A percentile compares a stretch with the other conserved stretches of the same genome.
These are phyloP conservation scores for Lagerstroemia speciosa DNA, from an alignment of 345 rosid species.

Conservation along the genomic window DNA sequence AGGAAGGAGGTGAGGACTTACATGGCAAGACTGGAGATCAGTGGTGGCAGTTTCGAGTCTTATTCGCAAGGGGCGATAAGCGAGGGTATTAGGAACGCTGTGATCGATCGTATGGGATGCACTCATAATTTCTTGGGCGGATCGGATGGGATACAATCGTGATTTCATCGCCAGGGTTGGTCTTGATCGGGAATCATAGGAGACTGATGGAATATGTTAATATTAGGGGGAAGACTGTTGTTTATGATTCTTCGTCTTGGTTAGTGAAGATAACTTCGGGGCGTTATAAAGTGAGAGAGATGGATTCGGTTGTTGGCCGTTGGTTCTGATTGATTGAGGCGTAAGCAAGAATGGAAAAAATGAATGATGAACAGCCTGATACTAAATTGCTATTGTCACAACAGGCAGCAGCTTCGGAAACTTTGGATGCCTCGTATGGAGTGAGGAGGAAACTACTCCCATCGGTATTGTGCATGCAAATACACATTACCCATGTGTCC, in stretches of 20 bases:
- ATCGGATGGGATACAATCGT: background rate
- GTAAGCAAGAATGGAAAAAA: no score
- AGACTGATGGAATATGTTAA: no score
- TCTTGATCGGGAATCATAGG: no score
- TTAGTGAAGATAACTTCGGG: background rate
- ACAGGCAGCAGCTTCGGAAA: constrained; percentile 51
- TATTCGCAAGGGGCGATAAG: background rate
- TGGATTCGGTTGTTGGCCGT: background rate
- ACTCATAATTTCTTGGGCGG: no score
- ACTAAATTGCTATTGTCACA: no score
- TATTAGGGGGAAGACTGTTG: background rate
- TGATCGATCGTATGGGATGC: background rate
- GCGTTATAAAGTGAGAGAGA: constrained; percentile 13
- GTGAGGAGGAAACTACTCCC: constrained; percentile 72
- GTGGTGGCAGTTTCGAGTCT: background rate
- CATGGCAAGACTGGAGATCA: constrained; percentile 42
- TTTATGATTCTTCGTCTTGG: background rate
- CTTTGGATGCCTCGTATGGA: constrained; percentile 48
- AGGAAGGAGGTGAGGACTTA: constrained; percentile 65
- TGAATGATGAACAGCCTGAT: no score
- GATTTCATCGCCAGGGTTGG: background rate
- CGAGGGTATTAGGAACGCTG: background rate
- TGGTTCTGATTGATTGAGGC: no score
- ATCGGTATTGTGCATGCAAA: no score
- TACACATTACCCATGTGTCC: no score